These are phyloP conservation scores for Hansenula lynferdii DNA, from an alignment of 1,139 yeast genomes.

Conservation along the genomic window DNA sequence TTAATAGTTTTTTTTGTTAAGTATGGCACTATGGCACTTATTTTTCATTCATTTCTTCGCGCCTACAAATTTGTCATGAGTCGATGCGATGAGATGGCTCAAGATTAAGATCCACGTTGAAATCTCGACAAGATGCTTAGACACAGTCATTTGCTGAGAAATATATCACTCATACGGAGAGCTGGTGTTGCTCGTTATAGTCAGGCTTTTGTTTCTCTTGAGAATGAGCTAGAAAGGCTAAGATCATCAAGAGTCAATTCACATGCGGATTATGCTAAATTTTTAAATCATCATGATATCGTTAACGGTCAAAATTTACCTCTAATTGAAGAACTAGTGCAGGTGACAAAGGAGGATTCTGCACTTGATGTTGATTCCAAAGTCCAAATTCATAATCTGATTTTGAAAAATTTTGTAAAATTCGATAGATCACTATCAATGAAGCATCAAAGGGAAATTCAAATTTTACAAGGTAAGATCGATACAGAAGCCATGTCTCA, in stretches of 20 bases:
- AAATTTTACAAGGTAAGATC: constrained; percentile 8
- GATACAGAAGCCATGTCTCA: constrained; percentile 11
- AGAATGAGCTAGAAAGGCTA: not conserved
- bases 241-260: not conserved
- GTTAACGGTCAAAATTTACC: not conserved
- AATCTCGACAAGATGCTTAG: too few species aligned
- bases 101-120: too few species aligned
- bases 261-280: not conserved
- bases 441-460: constrained; percentile 12
- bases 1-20: too few species aligned
- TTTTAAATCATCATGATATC: not conserved
- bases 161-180: too few species aligned
- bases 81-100: too few species aligned
- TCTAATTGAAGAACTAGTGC: not conserved
- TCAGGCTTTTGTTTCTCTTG: not conserved
- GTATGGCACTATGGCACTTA: too few species aligned
- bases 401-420: constrained; percentile 11
- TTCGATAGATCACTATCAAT: constrained; percentile 16
- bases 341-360: not conserved
- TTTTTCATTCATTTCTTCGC: too few species aligned
- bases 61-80: too few species aligned
- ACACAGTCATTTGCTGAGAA: too few species aligned
- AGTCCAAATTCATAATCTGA: constrained; percentile 15
- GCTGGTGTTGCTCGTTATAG: too few species aligned
- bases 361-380: not conserved